phyloP scores from a whole-genome alignment of 2,329 filamentous ascomycete genomes.

The Claviceps africana region DNA sequence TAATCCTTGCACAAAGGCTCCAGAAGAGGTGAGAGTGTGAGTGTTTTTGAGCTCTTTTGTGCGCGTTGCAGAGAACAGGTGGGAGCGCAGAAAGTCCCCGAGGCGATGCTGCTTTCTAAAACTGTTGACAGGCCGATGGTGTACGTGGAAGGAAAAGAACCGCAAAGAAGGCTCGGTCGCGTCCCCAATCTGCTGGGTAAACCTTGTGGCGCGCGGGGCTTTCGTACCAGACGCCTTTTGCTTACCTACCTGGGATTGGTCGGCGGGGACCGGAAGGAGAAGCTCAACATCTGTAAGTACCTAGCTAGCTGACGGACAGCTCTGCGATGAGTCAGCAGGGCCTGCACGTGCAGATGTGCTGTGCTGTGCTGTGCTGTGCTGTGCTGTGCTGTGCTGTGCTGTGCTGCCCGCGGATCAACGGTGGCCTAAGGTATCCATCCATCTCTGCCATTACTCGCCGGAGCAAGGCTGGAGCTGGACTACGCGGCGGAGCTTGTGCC shows the following conservation, averaged over 20 bases:
- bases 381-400: too few species aligned
- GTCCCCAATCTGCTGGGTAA: not conserved
- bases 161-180: not conserved
- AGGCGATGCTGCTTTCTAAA: not conserved
- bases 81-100: not conserved
- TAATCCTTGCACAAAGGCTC: not conserved
- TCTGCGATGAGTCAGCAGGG: slow-evolving; percentile 1
- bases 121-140: not conserved
- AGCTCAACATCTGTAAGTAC: not conserved
- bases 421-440: slow-evolving; percentile 5
- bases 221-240: not conserved
- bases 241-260: not conserved
- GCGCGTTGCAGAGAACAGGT: not conserved
- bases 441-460: not conserved
- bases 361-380: too few species aligned
- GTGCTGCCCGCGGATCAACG: not conserved
- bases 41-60: not conserved
- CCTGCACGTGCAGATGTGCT: too few species aligned
- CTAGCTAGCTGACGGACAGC: not conserved
- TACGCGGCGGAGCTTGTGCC: slow-evolving; percentile 11
- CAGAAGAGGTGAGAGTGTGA: not conserved
- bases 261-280: not conserved
- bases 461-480: slow-evolving; percentile 2
- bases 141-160: not conserved
- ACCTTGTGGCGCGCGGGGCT: not conserved